Conservation (phyloP, 768 basidiomycete genomes). For the Psilocybe subaeruginosa region DNA sequence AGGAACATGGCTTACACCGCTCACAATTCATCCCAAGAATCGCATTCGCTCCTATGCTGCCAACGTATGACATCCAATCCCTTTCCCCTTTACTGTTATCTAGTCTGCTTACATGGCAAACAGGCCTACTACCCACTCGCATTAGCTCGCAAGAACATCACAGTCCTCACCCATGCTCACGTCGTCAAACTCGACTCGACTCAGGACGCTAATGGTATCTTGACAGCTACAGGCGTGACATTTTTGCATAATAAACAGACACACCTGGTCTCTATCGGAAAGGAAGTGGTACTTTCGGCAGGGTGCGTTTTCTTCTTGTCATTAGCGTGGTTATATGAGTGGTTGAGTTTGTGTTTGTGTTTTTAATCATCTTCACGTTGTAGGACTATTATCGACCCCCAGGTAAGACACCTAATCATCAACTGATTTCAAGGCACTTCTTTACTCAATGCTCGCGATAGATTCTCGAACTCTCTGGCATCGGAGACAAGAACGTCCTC, state of each 20-base stretch:
- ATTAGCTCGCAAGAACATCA: background rate
- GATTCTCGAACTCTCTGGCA: conserved; percentile 4
- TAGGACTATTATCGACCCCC: conserved; percentile 1
- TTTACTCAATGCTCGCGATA: background rate
- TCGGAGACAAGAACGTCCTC: background rate
- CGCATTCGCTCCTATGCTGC: background rate
- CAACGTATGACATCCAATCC: background rate
- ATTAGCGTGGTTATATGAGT: no score
- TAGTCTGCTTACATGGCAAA: background rate
- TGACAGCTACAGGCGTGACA: background rate
- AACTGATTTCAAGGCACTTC: background rate
- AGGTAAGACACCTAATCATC: background rate
- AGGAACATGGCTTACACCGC: conserved; percentile 2
- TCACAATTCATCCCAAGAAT: background rate
- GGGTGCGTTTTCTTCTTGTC: background rate
- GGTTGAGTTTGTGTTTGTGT: no score
- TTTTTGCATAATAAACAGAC: background rate
- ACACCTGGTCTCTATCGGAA: background rate
- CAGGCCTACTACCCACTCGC: conserved; percentile 2
- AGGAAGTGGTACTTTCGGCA: background rate
- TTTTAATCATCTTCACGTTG: no score
- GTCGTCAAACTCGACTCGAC: background rate
- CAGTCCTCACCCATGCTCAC: background rate
- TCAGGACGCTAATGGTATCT: background rate
- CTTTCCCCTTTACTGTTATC: background rate